A percentile compares a stretch with the other conserved stretches of the same genome.
Evolutionary conservation across 2,329 filamentous ascomycete genomes (phyloP).

Genomic region (Aspergillus oerlinghausenensis): DNA sequence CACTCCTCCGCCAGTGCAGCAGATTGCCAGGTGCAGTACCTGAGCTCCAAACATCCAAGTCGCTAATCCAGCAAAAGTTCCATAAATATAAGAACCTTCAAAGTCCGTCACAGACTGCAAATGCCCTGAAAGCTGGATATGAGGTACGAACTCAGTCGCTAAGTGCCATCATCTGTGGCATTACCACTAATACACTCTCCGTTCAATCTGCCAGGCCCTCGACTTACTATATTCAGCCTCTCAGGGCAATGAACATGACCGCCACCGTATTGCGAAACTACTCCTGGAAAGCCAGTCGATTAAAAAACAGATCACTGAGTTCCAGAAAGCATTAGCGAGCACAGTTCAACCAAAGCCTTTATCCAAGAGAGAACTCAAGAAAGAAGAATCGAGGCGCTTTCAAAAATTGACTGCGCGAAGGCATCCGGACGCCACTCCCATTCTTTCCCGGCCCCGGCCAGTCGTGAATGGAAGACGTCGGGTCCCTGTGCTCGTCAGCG

Average conservation of each 20-base stretch:
- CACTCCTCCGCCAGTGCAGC: slow-evolving; percentile 41
- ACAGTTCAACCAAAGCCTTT: slow-evolving; percentile 17
- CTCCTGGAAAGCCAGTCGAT: slow-evolving; percentile 21
- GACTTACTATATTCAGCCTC: slow-evolving; percentile 33
- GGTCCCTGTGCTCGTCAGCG: slow-evolving; percentile 39
- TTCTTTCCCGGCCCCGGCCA: slow-evolving; percentile 33
- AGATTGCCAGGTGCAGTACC: slow-evolving; percentile 21
- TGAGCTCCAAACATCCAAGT: slow-evolving; percentile 22
- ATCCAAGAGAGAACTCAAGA: slow-evolving; percentile 19
- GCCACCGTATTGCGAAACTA: slow-evolving; percentile 22
- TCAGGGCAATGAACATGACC: slow-evolving; percentile 22
- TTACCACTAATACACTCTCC: slow-evolving; percentile 1
- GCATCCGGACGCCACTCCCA: slow-evolving; percentile 31
- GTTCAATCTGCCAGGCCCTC: slow-evolving; percentile 26
- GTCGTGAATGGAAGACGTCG: slow-evolving; percentile 34
- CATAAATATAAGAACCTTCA: slow-evolving; percentile 33
- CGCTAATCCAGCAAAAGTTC: slow-evolving; percentile 35
- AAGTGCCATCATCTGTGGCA: neutral
- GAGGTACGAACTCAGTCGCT: slow-evolving; percentile 24
- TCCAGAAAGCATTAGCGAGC: slow-evolving; percentile 16
- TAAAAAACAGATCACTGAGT: slow-evolving; percentile 17
- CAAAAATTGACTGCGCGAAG: slow-evolving; percentile 25
- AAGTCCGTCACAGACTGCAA: slow-evolving; percentile 35
- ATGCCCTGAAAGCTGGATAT: slow-evolving; percentile 40
- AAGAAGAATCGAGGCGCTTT: slow-evolving; percentile 19